Conservation (phyloP, 108 stramenopile species). For the Nitzschia sp. region DNA sequence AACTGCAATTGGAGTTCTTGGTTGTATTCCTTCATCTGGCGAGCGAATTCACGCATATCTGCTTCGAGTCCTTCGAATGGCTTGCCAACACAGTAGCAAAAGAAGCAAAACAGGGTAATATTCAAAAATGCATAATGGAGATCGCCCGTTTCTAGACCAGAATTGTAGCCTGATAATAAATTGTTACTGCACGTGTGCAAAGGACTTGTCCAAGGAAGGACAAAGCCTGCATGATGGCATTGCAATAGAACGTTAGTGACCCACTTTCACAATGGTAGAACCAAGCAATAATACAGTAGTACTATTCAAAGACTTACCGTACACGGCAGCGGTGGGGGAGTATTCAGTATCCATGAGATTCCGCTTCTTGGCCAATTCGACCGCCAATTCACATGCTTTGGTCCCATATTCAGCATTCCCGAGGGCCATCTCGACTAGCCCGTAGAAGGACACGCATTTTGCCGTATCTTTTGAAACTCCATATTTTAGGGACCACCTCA, state of each 20-base stretch:
- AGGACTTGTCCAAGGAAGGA: constrained; percentile 8
- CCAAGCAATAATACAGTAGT: too few species aligned
- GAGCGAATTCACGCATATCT: constrained; percentile 4
- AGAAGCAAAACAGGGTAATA: constrained; percentile 15
- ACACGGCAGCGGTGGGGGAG: neutral
- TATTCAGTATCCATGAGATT: constrained; percentile 5
- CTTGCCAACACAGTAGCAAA: constrained; percentile 8
- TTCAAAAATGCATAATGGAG: constrained; percentile 26
- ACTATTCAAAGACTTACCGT: too few species aligned
- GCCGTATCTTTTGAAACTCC: constrained; percentile 11
- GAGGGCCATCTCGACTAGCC: constrained; percentile 1
- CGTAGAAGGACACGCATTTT: neutral
- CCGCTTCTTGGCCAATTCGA: constrained; percentile 11
- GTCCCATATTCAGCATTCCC: neutral
- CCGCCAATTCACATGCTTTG: neutral
- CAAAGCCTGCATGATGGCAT: too few species aligned
- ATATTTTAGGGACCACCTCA: constrained; percentile 19
- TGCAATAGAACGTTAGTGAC: too few species aligned
- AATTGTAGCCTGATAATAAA: constrained; percentile 14
- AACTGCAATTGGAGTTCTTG: constrained; percentile 1
- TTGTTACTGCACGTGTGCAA: neutral
- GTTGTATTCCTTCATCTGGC: constrained; percentile 9
- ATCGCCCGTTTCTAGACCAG: constrained; percentile 32
- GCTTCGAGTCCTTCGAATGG: constrained; percentile 4
- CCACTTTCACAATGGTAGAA: too few species aligned